phyloP scores from a whole-genome alignment of 208 protist genomes.

The Wallacemonas sp. region DNA sequence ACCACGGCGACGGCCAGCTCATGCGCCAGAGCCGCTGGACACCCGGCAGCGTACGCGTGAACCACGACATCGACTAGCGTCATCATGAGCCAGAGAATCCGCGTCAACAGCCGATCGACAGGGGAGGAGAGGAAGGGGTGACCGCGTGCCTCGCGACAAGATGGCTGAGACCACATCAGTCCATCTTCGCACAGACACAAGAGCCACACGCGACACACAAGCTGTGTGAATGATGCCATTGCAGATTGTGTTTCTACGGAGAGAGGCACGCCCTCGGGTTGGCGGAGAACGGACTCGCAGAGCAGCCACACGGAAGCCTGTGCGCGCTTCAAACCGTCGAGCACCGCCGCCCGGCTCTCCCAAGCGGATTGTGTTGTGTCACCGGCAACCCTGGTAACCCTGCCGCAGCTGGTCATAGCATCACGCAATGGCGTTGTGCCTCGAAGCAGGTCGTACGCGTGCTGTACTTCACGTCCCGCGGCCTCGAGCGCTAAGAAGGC shows the following conservation, averaged over 20 bases:
- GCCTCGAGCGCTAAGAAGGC: conserved; percentile 4
- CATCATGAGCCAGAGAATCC: not conserved
- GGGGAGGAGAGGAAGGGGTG: no score
- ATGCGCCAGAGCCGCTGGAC: conserved; percentile 18
- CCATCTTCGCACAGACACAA: no score
- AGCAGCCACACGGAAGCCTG: conserved; percentile 1
- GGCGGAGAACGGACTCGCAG: conserved; percentile 3
- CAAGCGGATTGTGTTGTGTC: not conserved
- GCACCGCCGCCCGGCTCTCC: not conserved
- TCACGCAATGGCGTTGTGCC: not conserved
- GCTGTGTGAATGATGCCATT: not conserved
- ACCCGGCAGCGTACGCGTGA: conserved; percentile 31
- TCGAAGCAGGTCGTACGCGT: not conserved
- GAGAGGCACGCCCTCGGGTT: not conserved
- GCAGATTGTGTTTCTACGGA: conserved; percentile 2
- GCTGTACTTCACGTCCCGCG: not conserved
- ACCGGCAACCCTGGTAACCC: no score
- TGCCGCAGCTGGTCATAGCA: not conserved
- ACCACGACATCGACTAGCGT: conserved; percentile 27
- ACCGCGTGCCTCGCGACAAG: no score
- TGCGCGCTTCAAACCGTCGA: not conserved
- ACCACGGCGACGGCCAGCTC: conserved; percentile 7
- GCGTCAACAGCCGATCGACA: not conserved
- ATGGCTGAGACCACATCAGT: no score
- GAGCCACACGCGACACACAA: not conserved